Percentiles rank a stretch among this genome's conserved stretches.
Conservation (phyloP, 148 eudicot genomes). For the Rheum nobile region DNA sequence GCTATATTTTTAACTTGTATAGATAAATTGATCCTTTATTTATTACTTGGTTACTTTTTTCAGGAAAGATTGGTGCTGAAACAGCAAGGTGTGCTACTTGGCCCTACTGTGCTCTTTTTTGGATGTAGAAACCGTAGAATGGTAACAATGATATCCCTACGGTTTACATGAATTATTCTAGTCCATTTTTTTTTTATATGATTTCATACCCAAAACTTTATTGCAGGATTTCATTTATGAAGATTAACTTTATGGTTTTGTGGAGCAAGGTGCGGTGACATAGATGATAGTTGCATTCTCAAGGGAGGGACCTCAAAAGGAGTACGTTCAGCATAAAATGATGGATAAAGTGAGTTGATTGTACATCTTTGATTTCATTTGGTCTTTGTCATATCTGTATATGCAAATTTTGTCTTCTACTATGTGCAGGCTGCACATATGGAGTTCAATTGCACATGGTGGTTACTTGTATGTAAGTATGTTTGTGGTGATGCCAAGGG, state of each 20-base stretch:
- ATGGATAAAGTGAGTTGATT: conserved; percentile 44
- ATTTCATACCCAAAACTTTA: neutral
- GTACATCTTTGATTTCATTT: neutral
- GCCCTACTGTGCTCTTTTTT: conserved; percentile 66
- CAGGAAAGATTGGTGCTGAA: conserved; percentile 84
- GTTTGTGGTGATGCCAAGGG: conserved; percentile 98
- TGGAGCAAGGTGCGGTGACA: conserved; percentile 56
- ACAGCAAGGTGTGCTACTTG: conserved; percentile 56
- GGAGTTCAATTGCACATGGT: conserved; percentile 56
- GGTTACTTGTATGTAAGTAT: conserved; percentile 74
- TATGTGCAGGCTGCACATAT: conserved; percentile 48
- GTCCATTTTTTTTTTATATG: neutral
- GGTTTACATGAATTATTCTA: neutral
- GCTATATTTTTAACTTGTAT: neutral
- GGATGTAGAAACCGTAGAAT: conserved; percentile 84
- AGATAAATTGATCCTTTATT: neutral
- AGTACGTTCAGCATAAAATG: conserved; percentile 87
- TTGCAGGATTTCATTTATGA: conserved; percentile 78
- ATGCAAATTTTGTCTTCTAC: neutral
- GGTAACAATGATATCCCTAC: conserved; percentile 29
- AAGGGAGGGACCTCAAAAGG: conserved; percentile 70
- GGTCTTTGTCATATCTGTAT: neutral
- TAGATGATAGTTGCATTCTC: conserved; percentile 79
- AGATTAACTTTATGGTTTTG: conserved; percentile 59
- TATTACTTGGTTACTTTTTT: conserved; percentile 6